Percentiles rank a stretch among this genome's conserved stretches.
Conservation (phyloP, 805 yeast species). For the Zygoascus bituminiphila region DNA sequence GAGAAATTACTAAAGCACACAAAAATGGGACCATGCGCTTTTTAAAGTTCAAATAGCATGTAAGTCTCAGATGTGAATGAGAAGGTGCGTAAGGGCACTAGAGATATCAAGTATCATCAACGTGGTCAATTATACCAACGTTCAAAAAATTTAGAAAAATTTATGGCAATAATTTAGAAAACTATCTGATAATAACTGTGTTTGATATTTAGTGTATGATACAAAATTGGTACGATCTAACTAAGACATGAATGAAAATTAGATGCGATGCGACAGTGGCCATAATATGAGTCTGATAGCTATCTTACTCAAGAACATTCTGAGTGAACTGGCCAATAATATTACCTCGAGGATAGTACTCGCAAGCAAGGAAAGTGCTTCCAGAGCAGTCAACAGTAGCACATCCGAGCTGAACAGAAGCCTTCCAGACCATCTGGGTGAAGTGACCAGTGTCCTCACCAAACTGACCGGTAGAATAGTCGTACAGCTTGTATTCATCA, state of each 20-base stretch:
- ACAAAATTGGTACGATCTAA: not conserved
- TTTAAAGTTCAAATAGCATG: not conserved
- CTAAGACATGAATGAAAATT: not conserved
- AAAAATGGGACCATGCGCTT: not conserved
- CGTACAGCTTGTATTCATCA: constrained; percentile 48
- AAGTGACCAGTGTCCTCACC: constrained; percentile 60
- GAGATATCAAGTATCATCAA: too few relatives aligned
- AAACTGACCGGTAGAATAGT: constrained; percentile 37
- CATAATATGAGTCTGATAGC: too few relatives aligned
- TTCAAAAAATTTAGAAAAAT: not conserved
- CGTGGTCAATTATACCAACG: too few relatives aligned
- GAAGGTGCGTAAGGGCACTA: not conserved
- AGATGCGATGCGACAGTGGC: too few relatives aligned
- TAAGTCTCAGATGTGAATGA: not conserved
- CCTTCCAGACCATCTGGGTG: constrained; percentile 72
- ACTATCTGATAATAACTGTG: not conserved
- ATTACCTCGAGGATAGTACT: constrained; percentile 72
- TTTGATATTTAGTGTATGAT: not conserved
- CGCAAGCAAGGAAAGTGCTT: constrained; percentile 62
- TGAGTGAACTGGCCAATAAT: constrained; percentile 19
- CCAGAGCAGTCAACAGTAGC: constrained; percentile 53
- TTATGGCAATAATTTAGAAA: not conserved
- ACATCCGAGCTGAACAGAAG: constrained; percentile 59
- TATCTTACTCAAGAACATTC: constrained; percentile 16
- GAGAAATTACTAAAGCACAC: too few relatives aligned